Base-by-base conservation (phyloP, 2,329 filamentous ascomycete species). In the Dothiorella sarmentorum region DNA sequence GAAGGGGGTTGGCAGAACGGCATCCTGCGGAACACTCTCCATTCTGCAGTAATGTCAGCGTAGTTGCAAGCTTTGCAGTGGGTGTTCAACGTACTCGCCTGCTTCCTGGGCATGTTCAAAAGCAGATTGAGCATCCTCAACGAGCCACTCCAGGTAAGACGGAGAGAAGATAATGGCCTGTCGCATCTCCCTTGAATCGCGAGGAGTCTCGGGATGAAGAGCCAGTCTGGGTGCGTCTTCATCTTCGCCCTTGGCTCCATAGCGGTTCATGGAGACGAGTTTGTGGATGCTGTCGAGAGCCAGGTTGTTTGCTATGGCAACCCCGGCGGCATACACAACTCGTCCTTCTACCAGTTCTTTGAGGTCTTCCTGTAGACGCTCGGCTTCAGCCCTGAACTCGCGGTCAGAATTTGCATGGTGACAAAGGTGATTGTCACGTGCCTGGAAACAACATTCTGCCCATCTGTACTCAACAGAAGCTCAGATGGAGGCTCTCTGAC, bases 381-480 rank as follows among this genome's bases (percentile, higher is more conserved):
- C 40, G 22, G 52, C 38, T 15, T 56, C 52, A n/a, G 26, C 18
- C 26, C 52, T 56, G 13, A n/a, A 6, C n/a, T 0, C 13, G 7
- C n/a, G 17, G 35, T 17, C n/a, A n/a, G 29, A 31, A 5, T 37
- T 37, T n/a, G 15, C 2, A 9, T 43, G 20, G 10, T 9, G 24
- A 17, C 22, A 43, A 43, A 20, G 18, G 13, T 7, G 6, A 1
- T 43, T 18, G 18, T 17, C n/a, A 37, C 61, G 43, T 58, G 63
- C 63, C 65, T 64, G 5, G 69, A 42, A 45, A 73, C 56, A 29
- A 71, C 62, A n/a, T 61, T 59, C n/a, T 59, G 56, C 3, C 62
- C 55, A 20, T 70, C 62, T 29, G 58, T 56, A 56, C 67, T 71
- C 15, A 70, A 59, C 17, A 73, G 55, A 20, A 66, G 22, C 17